These are phyloP conservation scores for Pythium volutum DNA, from an alignment of 352 stramenopile genomes.

Conservation along the genomic window DNA sequence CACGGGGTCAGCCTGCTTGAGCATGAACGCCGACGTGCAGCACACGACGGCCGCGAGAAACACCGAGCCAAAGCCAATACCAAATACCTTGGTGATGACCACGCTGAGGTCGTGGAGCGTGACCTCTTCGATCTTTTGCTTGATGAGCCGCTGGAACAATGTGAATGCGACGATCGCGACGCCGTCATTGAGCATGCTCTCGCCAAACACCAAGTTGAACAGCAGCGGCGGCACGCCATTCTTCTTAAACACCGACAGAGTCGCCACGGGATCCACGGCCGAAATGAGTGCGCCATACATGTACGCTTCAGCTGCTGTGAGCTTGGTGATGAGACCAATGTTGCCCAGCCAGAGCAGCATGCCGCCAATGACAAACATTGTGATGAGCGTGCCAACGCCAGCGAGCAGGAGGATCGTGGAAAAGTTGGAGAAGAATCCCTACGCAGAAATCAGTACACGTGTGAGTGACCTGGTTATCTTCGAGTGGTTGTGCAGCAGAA, in stretches of 20 bases:
- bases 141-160: conserved; percentile 82
- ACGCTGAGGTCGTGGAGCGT: conserved; percentile 71
- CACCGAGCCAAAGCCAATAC: conserved; percentile 80
- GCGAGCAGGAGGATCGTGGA: conserved; percentile 83
- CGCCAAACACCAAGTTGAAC: conserved; percentile 96
- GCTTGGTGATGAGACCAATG: conserved; percentile 64
- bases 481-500: background rate
- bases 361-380: conserved; percentile 78
- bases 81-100: conserved; percentile 79
- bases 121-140: conserved; percentile 59
- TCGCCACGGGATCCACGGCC: conserved; percentile 92
- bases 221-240: conserved; percentile 81
- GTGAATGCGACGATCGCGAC: conserved; percentile 87
- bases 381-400: conserved; percentile 73
- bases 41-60: conserved; percentile 67
- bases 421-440: conserved; percentile 89
- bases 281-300: conserved; percentile 93
- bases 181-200: conserved; percentile 95
- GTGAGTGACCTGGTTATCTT: background rate
- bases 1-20: conserved; percentile 71
- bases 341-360: conserved; percentile 75
- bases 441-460: background rate
- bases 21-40: conserved; percentile 73
- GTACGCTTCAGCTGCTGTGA: conserved; percentile 87
- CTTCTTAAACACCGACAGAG: conserved; percentile 93